Evolutionary conservation across 1,284 basidiomycete species (phyloP), one percentile per base, ranked within the genome.

Genomic region (Apiotrichum porosum): DNA sequence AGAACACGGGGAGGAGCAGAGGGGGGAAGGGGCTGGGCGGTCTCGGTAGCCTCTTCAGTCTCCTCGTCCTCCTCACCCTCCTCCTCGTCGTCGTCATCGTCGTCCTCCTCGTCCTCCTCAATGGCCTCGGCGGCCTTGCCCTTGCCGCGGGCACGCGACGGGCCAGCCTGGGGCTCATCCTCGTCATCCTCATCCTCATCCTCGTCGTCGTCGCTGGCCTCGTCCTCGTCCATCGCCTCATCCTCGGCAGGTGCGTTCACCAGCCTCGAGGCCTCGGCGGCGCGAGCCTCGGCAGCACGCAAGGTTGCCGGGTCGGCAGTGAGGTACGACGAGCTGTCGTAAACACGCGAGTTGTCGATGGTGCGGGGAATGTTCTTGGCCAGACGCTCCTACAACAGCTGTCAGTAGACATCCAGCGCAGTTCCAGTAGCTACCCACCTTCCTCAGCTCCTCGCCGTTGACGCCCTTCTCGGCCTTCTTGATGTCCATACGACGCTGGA

Each of bases 271-370:
- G 65, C 68, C 41, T 62, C 63, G 6, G 60, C 63, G 0, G 68
- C 68, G 15, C 60, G 56, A 41, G 60, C 59, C 24, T 62, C 66
- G 13, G 66, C 62, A 14, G 63, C 67, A 22, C 58, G 57, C 18
- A 68, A 56, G n/a, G 65, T 65, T 26, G 73, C 66, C 19, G 85
- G 85, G 65, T 84, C 79, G 37, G 82, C 82, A 19, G 83, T 87
- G 44, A 88, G 76, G 63, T 85, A 85, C 32, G 87, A 88, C 8
- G 55, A 63, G 4, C 88, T 86, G 61, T 95, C 91, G 69, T 82
- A 88, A 69, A 92, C 84, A 53, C 93, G 83, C 43, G 84, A 88
- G 70, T 97, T 97, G 68, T 98, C 94, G 31, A 97, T 82, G 1
- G 94, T 98, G 34, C 82, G 80, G 0, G 94, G 90, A 18, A 93